These are phyloP conservation scores for Xylaria sp. DNA, from an alignment of 2,329 filamentous ascomycete species.

Conservation along the genomic window DNA sequence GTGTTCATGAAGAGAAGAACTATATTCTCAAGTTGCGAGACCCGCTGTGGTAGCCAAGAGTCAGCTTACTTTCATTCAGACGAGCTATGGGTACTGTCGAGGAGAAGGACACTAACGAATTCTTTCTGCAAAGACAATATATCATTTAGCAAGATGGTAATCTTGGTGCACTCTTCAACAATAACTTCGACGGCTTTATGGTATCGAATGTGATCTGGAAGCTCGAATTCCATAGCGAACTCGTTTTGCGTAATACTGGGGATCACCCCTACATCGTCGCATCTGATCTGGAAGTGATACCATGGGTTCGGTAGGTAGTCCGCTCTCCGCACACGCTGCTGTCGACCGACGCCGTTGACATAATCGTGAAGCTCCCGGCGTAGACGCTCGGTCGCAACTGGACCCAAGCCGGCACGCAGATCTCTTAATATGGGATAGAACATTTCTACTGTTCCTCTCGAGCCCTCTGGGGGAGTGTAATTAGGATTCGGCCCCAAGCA, in stretches of 20 bases:
- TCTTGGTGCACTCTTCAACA: constrained; percentile 44
- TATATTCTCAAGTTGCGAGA: constrained; percentile 46
- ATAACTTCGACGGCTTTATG: constrained; percentile 47
- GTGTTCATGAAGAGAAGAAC: constrained; percentile 46
- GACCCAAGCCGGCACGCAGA: constrained; percentile 41
- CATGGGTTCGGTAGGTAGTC: constrained; percentile 44
- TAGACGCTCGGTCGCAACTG: constrained; percentile 40
- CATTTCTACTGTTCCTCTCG: constrained; percentile 44
- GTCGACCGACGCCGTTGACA: constrained; percentile 44
- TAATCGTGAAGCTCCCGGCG: constrained; percentile 46
- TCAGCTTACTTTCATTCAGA: constrained; percentile 15
- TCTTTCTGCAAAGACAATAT: constrained; percentile 48
- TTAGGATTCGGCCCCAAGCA: constrained; percentile 43
- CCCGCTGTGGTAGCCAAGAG: constrained; percentile 38
- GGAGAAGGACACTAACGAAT: constrained; percentile 43
- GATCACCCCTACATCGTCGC: constrained; percentile 46
- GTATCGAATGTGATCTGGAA: constrained; percentile 43
- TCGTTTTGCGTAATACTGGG: constrained; percentile 48
- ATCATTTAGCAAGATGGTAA: constrained; percentile 46
- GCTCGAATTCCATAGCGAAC: constrained; percentile 48
- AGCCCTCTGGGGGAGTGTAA: constrained; percentile 39
- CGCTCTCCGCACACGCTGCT: constrained; percentile 45
- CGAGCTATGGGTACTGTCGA: neutral
- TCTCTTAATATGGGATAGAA: constrained; percentile 46
- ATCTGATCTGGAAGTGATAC: constrained; percentile 46